Conservation (phyloP, 768 basidiomycete genomes). For the Pulveroboletus sp. region DNA sequence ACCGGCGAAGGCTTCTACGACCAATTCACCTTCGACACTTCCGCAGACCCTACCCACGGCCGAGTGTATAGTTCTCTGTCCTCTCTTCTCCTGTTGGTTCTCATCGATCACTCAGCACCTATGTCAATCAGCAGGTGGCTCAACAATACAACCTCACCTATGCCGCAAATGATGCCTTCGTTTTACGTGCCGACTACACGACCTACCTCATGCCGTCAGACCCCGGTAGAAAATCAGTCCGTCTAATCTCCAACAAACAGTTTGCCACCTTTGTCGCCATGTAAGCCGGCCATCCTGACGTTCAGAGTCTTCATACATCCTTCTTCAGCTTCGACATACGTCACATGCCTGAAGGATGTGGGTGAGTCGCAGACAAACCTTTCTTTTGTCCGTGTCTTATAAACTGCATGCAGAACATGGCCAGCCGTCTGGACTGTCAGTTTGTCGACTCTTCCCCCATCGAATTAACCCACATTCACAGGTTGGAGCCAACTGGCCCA, state of each 20-base stretch:
- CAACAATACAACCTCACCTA: conserved; percentile 29
- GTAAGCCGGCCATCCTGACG: conserved; percentile 9
- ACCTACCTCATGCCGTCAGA: conserved; percentile 19
- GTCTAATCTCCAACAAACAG: conserved; percentile 23
- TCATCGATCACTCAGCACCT: conserved; percentile 14
- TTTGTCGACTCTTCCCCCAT: neutral
- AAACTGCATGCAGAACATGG: conserved; percentile 19
- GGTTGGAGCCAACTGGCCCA: conserved; percentile 21
- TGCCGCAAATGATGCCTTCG: conserved; percentile 22
- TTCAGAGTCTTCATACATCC: neutral
- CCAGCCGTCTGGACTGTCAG: conserved; percentile 25
- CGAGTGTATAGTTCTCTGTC: conserved; percentile 47
- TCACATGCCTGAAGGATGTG: conserved; percentile 33
- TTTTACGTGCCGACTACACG: conserved; percentile 30
- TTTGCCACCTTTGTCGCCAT: conserved; percentile 17
- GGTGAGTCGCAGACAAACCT: conserved; percentile 10
- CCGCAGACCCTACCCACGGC: conserved; percentile 62
- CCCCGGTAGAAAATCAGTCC: conserved; percentile 29
- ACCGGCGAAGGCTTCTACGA: conserved; percentile 47
- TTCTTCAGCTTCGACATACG: conserved; percentile 26
- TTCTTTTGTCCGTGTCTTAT: neutral
- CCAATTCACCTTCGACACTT: conserved; percentile 45
- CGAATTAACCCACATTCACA: neutral
- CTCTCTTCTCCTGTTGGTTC: neutral
- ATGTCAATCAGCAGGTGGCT: conserved; percentile 26